Evolutionary conservation across 148 eudicot species (phyloP), one percentile per base, ranked within the genome.

Genomic region (Diospyros lotus): DNA sequence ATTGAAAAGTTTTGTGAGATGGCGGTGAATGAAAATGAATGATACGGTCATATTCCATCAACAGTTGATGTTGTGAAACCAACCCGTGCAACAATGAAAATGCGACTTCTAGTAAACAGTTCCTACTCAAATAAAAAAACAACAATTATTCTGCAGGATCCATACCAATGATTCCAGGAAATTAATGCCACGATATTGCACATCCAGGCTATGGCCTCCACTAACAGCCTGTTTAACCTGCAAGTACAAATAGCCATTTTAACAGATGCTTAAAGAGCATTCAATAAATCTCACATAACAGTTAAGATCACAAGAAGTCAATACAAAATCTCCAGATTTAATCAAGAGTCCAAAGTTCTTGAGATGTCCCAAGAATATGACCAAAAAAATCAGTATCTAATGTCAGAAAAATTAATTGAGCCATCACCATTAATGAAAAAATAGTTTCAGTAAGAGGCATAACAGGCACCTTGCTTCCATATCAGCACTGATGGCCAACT

Each of bases 131-230:
- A 59, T 50, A 10, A 50, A 61, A 67, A 73, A 40, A 58, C 6
- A 71, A 55, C 48, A 50, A 41, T 42, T 10, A n/a, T 9, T 28
- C 28, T 44, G 67, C 28, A 45, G 60, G 69, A 68, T 59, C 74
- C 64, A 41, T 86, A 96, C 99, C 97, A 96, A 86, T 70, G 97
- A 86, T 76, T 93, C 99, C 77, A 96, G 84, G 83, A 96, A 87
- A 84, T 80, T 86, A 59, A 96, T 88, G 62, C 97, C 99, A 72
- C 76, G 75, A 82, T 76, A 91, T 82, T 96, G 99, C 79, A 91
- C 87, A 78, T 87, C 91, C 48, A 85, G 81, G 68, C 94, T 90
- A 76, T 84, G 97, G 86, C 77, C 77, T 62, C 94, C 93, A 64
- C 76, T 72, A 45, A 88, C 77, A 74, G 99, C 93, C 73, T 85